Evolutionary conservation across 2,329 filamentous ascomycete species (phyloP).

Genomic region (Diaporthe aspalathi): DNA sequence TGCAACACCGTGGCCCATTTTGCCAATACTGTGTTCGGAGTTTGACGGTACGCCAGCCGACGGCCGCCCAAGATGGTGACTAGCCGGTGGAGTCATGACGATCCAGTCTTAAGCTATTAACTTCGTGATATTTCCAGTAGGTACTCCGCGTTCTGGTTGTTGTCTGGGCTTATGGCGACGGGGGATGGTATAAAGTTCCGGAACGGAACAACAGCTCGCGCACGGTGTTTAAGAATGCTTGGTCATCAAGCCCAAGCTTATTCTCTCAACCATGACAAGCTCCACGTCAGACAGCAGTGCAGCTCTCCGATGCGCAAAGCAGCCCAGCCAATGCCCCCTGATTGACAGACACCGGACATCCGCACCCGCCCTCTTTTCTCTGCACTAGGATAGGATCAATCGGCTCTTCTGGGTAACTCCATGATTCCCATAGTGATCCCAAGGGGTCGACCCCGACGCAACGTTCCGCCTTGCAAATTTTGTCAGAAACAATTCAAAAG

Average conservation of each 20-base stretch:
- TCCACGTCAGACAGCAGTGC: neutral
- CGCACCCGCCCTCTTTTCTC: neutral
- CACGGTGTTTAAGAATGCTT: neutral
- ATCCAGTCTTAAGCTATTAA: neutral
- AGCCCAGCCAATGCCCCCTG: neutral
- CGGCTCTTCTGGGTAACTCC: neutral
- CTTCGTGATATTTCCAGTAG: neutral
- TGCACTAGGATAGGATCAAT: neutral
- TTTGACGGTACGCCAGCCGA: neutral
- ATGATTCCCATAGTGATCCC: neutral
- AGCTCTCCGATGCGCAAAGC: neutral
- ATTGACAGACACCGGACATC: neutral
- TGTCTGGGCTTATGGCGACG: neutral
- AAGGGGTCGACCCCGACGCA: neutral
- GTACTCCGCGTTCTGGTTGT: neutral
- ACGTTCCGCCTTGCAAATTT: neutral
- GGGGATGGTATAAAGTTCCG: neutral
- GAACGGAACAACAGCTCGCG: neutral
- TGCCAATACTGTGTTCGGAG: neutral
- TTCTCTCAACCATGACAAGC: neutral
- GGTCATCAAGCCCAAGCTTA: neutral
- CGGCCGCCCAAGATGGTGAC: no score
- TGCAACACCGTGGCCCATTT: neutral
- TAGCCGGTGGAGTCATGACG: neutral
- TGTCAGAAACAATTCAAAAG: slow-evolving; percentile 15